Conservation (phyloP, 306 rosid species). For the Styphnolobium japonicum region DNA sequence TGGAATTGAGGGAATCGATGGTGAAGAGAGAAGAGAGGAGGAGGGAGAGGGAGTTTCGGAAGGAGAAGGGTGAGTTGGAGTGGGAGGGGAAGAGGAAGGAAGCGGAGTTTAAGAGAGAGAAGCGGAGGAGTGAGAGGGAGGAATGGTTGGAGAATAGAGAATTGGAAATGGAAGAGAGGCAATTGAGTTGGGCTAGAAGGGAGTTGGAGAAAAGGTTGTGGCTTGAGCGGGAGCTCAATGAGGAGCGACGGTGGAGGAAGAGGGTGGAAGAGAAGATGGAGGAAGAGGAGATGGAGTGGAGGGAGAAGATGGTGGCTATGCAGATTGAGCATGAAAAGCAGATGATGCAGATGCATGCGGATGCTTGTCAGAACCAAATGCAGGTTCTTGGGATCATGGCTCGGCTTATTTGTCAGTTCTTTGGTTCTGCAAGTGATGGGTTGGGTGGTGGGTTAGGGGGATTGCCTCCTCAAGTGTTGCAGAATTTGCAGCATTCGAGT, state of each 20-base stretch:
- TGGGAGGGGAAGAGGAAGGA: constrained; percentile 52
- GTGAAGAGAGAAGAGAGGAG: constrained; percentile 73
- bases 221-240: constrained; percentile 53
- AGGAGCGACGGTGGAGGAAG: constrained; percentile 60
- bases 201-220: constrained; percentile 58
- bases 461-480: constrained; percentile 76
- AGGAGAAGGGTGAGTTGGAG: constrained; percentile 50
- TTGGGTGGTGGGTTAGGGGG: constrained; percentile 65
- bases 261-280: constrained; percentile 76
- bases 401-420: constrained; percentile 68
- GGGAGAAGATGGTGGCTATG: constrained; percentile 75
- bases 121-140: constrained; percentile 40
- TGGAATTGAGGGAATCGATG: constrained; percentile 60
- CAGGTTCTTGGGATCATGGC: constrained; percentile 81
- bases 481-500: constrained; percentile 69
- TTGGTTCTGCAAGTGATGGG: constrained; percentile 71
- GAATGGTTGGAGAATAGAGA: constrained; percentile 53
- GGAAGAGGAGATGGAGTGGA: constrained; percentile 91
- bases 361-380: constrained; percentile 89
- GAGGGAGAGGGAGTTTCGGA: constrained; percentile 62
- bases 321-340: constrained; percentile 91
- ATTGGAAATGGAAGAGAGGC: constrained; percentile 62
- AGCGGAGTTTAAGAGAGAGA: constrained; percentile 43
- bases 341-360: constrained; percentile 87
- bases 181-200: constrained; percentile 44